Conservation (phyloP, 2,329 filamentous ascomycete species). For the Colletotrichum orchidophilum region DNA sequence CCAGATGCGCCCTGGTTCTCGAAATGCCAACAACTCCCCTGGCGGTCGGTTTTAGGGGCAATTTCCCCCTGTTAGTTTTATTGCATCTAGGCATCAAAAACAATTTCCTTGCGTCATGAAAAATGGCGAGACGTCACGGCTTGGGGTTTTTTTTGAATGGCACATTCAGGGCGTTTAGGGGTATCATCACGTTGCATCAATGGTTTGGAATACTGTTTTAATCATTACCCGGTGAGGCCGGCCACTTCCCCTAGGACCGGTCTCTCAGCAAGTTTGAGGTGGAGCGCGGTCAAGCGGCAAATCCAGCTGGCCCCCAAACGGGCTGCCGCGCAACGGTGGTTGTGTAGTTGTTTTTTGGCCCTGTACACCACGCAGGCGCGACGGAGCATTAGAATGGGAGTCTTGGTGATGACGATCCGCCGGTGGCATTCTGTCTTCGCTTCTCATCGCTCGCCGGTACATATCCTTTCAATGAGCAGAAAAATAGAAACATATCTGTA, state of each 20-base stretch:
- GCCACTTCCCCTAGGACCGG: not conserved
- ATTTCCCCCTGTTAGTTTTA: not conserved
- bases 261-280: slow-evolving; percentile 8
- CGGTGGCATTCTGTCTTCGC: slow-evolving; percentile 15
- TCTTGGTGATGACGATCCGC: slow-evolving; percentile 7
- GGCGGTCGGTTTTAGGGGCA: slow-evolving; percentile 8
- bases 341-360: slow-evolving; percentile 14
- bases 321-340: slow-evolving; percentile 7
- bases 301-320: not conserved
- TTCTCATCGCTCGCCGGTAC: slow-evolving; percentile 32
- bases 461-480: slow-evolving; percentile 27
- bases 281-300: slow-evolving; percentile 3
- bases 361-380: slow-evolving; percentile 4
- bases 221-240: not conserved
- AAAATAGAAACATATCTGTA: not conserved
- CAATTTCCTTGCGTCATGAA: slow-evolving; percentile 16
- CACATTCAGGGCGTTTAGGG: slow-evolving; percentile 28
- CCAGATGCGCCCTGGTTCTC: slow-evolving; percentile 43
- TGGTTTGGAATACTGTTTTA: slow-evolving; percentile 25
- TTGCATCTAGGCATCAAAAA: not conserved
- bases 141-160: slow-evolving; percentile 11
- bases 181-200: slow-evolving; percentile 17
- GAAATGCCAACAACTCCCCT: slow-evolving; percentile 22
- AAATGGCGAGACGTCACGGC: slow-evolving; percentile 22
- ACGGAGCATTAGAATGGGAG: slow-evolving; percentile 33